A percentile compares a stretch with the other conserved stretches of the same genome.
These are phyloP conservation scores for Gillenia trifoliata DNA, from an alignment of 306 rosid species.

Conservation along the genomic window DNA sequence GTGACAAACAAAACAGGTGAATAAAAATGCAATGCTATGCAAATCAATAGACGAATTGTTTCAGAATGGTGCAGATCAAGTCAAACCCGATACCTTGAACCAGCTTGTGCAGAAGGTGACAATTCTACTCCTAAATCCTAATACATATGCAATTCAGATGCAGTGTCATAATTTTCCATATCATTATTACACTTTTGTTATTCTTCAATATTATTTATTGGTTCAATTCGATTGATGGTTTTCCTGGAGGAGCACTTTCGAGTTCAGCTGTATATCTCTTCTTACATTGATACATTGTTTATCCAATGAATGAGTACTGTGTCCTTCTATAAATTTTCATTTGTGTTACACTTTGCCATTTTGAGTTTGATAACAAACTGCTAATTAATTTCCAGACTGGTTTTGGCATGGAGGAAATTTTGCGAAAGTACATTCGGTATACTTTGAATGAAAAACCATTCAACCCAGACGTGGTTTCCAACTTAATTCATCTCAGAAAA, in stretches of 20 bases:
- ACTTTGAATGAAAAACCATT: conserved; percentile 86
- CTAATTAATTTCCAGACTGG: conserved; percentile 64
- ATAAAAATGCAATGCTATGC: conserved; percentile 68
- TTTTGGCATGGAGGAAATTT: conserved; percentile 58
- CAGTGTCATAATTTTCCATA: neutral
- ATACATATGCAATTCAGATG: neutral
- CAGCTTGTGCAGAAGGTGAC: conserved; percentile 62
- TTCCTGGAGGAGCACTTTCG: neutral
- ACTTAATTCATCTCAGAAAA: conserved; percentile 65
- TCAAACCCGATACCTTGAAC: conserved; percentile 48
- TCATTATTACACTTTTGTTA: neutral
- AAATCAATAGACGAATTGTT: conserved; percentile 61
- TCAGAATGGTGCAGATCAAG: conserved; percentile 53
- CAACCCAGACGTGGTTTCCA: conserved; percentile 74
- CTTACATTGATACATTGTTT: neutral
- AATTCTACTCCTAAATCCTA: neutral
- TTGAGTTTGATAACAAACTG: conserved; percentile 21
- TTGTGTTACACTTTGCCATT: neutral
- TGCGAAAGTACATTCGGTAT: conserved; percentile 89
- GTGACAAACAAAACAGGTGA: conserved; percentile 38
- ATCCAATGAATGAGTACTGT: neutral
- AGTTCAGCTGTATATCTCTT: neutral
- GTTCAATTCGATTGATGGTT: neutral
- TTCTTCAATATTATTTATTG: neutral
- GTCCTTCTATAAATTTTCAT: neutral